Evolutionary conservation across 2,329 filamentous ascomycete species (phyloP), one percentile per base, ranked within the genome.

Genomic region (Diaporthe amygdali): DNA sequence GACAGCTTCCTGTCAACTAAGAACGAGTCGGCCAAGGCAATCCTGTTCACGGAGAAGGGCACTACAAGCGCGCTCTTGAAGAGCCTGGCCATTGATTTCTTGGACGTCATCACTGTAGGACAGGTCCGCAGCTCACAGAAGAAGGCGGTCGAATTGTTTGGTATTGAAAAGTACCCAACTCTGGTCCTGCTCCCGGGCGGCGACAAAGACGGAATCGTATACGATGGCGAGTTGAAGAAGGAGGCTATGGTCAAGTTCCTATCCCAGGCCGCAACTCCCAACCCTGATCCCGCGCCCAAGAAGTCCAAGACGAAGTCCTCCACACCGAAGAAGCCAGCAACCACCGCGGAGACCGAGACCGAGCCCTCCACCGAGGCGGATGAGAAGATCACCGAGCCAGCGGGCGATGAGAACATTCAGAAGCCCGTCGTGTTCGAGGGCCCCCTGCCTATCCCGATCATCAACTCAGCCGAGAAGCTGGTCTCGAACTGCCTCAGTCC

Each of bases 31-130:
- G 89, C 95, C 63, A 98, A 97, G 85, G 95, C 93, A 0, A 90
- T 99, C 41, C 85, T 99, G 3, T 98, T 99, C 82, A 97, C 94
- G 2, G 94, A 97, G 70, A 99, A 98, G 85, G 94, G 95, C 27
- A 92, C 93, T 7, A 96, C 94, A 0, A 96, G 94, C 79, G 90
- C 95, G 14, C 86, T 97, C 30, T 84, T 98, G 74, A 93, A 93
- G 81, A 92, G 94, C 72, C 82, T 98, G 68, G 95, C 96, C 8
- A 94, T 98, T 76, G 96, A 98, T 79, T 99, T 96, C 81, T 87
- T 96, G 32, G 95, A 92, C 44, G 89, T 90, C 69, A 90, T 98
- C 74, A 87, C 89, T 4, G 86, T 99, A 44, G 96, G 91, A 10
- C 96, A 98, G 82, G 88, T 97, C 69, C 90, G 95, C 70, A 87